Base-by-base conservation (phyloP, 2,329 filamentous ascomycete genomes). In the Aspergillus glaucus region DNA sequence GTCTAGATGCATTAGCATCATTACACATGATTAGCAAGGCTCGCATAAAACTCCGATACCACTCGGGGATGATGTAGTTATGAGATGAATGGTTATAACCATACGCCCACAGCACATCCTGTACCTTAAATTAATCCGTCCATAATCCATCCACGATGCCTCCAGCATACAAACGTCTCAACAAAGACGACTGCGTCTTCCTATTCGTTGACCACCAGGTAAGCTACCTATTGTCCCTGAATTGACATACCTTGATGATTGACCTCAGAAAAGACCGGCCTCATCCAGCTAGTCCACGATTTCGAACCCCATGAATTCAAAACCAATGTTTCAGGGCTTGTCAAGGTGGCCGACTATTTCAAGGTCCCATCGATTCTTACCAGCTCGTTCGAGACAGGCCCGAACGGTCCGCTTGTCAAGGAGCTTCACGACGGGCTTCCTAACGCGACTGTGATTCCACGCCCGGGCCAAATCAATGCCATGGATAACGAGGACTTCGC, bases 401-500 rank as follows among this genome's bases (percentile, higher is more conserved):
- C 86, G 44, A 90, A 89, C 62, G 86, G 86, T 1, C 81, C 79
- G 1, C 70, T 89, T 1, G 82, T 85, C 8, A 80, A 84, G 58
- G 86, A 88, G 59, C 85, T 90, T 53, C 63, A 79, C 4, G 75
- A 82, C 10, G 78, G 84, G 79, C 83, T 87, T 61, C 86, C 86
- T 22, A 69, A 79, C 42, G 80, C 82, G 0, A 79, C 86, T 0
- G 70, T 88, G 9, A 79, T 90, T 61, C 74, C 77, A 57, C 81
- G 86, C 32, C 76, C 84, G 52, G 86, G 86, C 36, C 83, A 90
- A 62, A 85, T 90, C 59, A 79, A 88, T 61, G 86, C 86, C 2
- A 88, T 85, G 86, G 87, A 90, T 62, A 88, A 87, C 57, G 56
- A 75, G 2, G 79, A 86, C 0, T 88, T 90, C 72, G 77, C 78